Percentiles rank a stretch among this genome's conserved stretches.
Evolutionary conservation across 768 basidiomycete genomes (phyloP).

Genomic region (Phlegmacium glaucopus): DNA sequence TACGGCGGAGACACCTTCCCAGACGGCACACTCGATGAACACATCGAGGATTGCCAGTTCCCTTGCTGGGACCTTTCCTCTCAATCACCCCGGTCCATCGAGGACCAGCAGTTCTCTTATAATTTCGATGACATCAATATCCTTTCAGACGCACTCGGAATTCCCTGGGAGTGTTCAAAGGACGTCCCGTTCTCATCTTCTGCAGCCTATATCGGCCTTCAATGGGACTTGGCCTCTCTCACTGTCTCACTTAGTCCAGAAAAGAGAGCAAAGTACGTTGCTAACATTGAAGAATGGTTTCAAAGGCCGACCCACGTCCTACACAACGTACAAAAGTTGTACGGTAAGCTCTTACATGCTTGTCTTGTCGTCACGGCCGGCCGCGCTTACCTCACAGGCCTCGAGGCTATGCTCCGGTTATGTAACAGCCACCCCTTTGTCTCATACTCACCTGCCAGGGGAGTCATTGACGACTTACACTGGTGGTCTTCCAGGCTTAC

Average conservation of each 20-base stretch:
- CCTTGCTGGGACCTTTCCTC: background rate
- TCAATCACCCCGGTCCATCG: constrained; percentile 1
- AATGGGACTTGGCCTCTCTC: constrained; percentile 6
- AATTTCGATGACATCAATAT: constrained; percentile 27
- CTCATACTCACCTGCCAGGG: too few relatives aligned
- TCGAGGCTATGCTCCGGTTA: constrained; percentile 18
- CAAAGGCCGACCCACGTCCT: constrained; percentile 17
- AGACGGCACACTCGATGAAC: background rate
- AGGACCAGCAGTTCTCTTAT: constrained; percentile 7
- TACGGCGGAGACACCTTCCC: constrained; percentile 26
- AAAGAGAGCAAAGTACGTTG: constrained; percentile 11
- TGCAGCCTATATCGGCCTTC: constrained; percentile 11
- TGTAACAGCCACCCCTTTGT: background rate
- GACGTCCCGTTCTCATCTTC: constrained; percentile 5
- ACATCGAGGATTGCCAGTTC: background rate
- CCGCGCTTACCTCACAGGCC: constrained; percentile 31
- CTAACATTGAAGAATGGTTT: constrained; percentile 21
- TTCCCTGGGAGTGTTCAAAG: constrained; percentile 18
- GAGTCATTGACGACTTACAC: background rate
- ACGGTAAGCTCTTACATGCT: constrained; percentile 34
- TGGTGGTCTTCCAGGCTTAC: background rate
- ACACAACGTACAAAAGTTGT: constrained; percentile 26
- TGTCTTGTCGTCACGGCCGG: too few relatives aligned
- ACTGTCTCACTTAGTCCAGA: background rate
- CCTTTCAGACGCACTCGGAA: constrained; percentile 20